phyloP scores from a whole-genome alignment of 108 stramenopile genomes.

The Schizochytrium sp. region DNA sequence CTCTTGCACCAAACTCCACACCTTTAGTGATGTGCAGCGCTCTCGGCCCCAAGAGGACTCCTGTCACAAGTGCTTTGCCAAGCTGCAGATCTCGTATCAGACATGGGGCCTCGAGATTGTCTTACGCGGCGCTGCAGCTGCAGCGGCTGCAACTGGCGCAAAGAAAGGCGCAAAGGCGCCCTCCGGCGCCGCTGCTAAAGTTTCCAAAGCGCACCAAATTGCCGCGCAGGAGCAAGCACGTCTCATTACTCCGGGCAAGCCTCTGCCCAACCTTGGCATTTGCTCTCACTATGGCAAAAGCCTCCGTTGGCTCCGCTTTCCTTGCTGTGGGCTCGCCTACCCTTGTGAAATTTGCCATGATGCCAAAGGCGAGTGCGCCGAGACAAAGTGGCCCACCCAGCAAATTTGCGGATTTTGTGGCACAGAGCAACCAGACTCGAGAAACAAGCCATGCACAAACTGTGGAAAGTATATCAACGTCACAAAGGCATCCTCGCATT shows the following conservation, averaged over 20 bases:
- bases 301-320: neutral
- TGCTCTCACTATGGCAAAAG: constrained; percentile 1
- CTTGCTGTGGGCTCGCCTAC: constrained; percentile 5
- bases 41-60: neutral
- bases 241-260: neutral
- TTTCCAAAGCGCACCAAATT: neutral
- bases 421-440: neutral
- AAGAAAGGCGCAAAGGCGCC: neutral
- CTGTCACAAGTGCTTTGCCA: neutral
- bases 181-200: neutral
- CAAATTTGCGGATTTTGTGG: neutral
- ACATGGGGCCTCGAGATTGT: neutral
- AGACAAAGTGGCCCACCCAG: neutral
- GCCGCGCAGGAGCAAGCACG: neutral
- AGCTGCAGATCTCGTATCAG: neutral
- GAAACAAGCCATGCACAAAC: neutral
- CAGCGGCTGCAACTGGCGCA: neutral
- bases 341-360: constrained; percentile 4
- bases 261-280: neutral
- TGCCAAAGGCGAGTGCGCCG: neutral
- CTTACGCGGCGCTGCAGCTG: neutral
- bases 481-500: neutral
- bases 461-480: constrained; percentile 1
- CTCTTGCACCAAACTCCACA: neutral
- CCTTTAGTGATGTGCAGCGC: neutral